A percentile compares a stretch with the other conserved stretches of the same genome.
phyloP scores from a whole-genome alignment of 2,329 filamentous ascomycete species.

The Fusarium sp. region DNA sequence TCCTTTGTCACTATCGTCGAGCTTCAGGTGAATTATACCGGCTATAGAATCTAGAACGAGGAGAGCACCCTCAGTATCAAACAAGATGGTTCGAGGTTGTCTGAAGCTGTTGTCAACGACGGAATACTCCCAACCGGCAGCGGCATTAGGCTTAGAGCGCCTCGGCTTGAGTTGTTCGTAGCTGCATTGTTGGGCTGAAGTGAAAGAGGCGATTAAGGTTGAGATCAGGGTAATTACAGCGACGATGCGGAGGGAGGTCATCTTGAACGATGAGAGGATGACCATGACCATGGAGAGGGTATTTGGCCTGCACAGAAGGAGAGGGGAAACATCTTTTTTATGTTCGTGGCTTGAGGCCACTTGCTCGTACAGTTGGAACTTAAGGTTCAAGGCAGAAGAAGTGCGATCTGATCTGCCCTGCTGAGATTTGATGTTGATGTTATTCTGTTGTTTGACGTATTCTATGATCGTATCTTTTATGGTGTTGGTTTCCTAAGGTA shows the following conservation, averaged over 20 bases:
- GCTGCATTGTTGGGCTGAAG: conserved; percentile 13
- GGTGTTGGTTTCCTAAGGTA: neutral
- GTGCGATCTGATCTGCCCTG: neutral
- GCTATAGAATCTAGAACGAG: conserved; percentile 55
- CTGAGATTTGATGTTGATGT: neutral
- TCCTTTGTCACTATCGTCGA: conserved; percentile 55
- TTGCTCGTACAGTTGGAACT: neutral
- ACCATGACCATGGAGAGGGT: neutral
- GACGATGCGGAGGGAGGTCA: conserved; percentile 21
- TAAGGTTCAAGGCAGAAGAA: neutral
- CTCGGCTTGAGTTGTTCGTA: conserved; percentile 45
- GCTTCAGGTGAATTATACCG: conserved; percentile 53
- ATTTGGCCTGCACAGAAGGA: neutral
- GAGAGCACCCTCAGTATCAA: conserved; percentile 57
- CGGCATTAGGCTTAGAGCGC: conserved; percentile 50
- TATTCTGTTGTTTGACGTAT: neutral
- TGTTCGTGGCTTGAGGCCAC: neutral
- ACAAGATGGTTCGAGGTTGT: conserved; percentile 55
- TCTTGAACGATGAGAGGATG: conserved; percentile 14
- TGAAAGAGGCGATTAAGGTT: conserved; percentile 1
- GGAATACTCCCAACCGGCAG: conserved; percentile 55
- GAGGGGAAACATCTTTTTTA: neutral
- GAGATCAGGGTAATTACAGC: conserved; percentile 3
- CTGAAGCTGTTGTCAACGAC: conserved; percentile 54
- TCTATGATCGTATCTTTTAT: neutral